phyloP scores from a whole-genome alignment of 495 filamentous ascomycete genomes.

The Aspergillus mulundensis region DNA sequence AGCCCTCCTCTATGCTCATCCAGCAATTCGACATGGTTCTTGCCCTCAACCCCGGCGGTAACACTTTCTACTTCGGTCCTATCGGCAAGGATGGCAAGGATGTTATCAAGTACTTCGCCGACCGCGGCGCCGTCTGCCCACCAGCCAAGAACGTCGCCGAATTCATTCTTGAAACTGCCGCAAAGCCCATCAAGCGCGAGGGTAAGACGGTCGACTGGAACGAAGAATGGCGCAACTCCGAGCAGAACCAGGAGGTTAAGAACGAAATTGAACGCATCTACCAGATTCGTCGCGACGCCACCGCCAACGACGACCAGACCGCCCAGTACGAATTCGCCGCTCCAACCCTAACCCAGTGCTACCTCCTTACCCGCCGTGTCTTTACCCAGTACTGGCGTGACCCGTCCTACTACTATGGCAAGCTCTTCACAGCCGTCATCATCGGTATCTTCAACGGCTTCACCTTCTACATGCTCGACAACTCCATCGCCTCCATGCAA shows the following conservation, averaged over 20 bases:
- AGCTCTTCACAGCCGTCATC: constrained; percentile 65
- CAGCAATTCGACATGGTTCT: constrained; percentile 76
- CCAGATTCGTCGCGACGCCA: constrained; percentile 48
- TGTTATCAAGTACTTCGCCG: constrained; percentile 64
- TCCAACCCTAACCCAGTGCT: constrained; percentile 54
- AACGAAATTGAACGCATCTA: constrained; percentile 60
- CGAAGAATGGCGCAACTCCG: constrained; percentile 64
- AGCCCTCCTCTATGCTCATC: constrained; percentile 65
- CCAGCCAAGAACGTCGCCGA: constrained; percentile 74
- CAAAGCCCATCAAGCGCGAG: constrained; percentile 50
- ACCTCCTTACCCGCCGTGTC: constrained; percentile 58
- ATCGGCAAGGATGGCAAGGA: constrained; percentile 60
- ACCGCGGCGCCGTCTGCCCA: constrained; percentile 56
- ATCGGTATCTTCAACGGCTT: constrained; percentile 77
- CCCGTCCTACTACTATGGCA: constrained; percentile 69
- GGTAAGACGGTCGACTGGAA: constrained; percentile 62
- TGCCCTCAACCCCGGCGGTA: constrained; percentile 64
- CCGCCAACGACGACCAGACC: constrained; percentile 28
- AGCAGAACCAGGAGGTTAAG: constrained; percentile 47
- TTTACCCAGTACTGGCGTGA: constrained; percentile 71
- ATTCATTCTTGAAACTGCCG: constrained; percentile 78
- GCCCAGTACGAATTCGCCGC: constrained; percentile 60
- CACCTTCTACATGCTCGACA: constrained; percentile 74
- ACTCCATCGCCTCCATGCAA: constrained; percentile 67
- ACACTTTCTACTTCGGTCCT: constrained; percentile 71